Base-by-base conservation (phyloP, 345 rosid genomes). In the Syzygium grande region DNA sequence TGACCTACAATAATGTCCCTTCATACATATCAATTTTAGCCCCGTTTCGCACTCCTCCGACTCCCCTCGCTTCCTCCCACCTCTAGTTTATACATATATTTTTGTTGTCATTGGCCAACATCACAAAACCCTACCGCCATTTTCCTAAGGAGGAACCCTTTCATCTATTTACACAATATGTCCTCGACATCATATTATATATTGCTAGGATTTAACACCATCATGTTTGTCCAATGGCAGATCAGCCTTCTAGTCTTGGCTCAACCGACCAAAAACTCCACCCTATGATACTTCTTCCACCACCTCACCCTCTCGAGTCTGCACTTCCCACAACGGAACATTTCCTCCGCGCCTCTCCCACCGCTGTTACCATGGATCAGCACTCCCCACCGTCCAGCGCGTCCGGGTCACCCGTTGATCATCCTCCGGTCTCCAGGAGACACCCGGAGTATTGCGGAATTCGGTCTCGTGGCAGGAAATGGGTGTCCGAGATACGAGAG, bases 401-500 rank as follows among this genome's bases (percentile, higher is more conserved):
- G 87, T 78, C 68, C 87, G 65, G 85, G 86, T 30, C 38, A 7
- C 7, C 92, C 2, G 86, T 85, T 58, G 41, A 68, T 68, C 46
- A 68, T 68, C 46, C 80, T 34, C 49, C 7, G 1, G n/a, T 92
- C 88, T 84, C 91, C 78, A 88, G 93, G 77, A 93, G 84, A 43
- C 96, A 94, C 87, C 90, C 94, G 11, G 49, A 49, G 54, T 95
- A 90, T 87, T 91, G 93, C 2, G 98, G 99, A 49, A 95, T 94
- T 89, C 91, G 99, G 56, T 90, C 92, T 89, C 94, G 99, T 63
- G 90, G 98, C 34, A 94, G 92, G 3, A 97, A 97, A 89, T 97
- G 99, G 99, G 98, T 97, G 52, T 95, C 97, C 0, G 99, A 97
- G 91, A 94, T 97, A 88, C 96, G 99, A 73, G 98, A 97, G 86